Conservation (phyloP, 1,284 basidiomycete species). For the Trametes sp. region DNA sequence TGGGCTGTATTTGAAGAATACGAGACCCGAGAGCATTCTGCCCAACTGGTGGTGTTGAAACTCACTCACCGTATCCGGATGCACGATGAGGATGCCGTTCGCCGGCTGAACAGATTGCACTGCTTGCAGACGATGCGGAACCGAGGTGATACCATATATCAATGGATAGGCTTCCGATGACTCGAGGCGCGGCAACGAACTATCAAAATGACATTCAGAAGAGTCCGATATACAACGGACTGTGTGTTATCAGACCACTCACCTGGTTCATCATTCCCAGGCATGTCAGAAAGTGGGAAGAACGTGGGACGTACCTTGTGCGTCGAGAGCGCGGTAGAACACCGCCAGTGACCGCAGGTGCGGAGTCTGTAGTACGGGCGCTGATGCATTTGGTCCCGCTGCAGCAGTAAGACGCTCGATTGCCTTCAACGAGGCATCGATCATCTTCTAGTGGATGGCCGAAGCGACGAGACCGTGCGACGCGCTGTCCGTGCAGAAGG, state of each 20-base stretch:
- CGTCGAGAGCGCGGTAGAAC: neutral
- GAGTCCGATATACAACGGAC: neutral
- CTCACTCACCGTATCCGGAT: too few species aligned
- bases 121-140: neutral
- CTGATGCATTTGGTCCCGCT: neutral
- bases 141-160: neutral
- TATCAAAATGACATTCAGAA: neutral
- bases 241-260: neutral
- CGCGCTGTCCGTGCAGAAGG: too few species aligned
- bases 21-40: too few species aligned
- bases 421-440: too few species aligned
- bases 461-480: too few species aligned
- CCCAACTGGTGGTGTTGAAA: too few species aligned
- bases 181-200: neutral
- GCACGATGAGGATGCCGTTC: too few species aligned
- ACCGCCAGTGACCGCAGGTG: conserved; percentile 5
- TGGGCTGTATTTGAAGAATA: too few species aligned
- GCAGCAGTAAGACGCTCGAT: neutral
- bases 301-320: neutral
- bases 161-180: neutral
- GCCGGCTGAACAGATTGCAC: too few species aligned
- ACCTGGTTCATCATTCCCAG: neutral
- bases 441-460: too few species aligned
- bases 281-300: neutral
- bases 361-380: neutral